Evolutionary conservation across 805 yeast genomes (phyloP).

Genomic region (Debaryomyces hansenii): DNA sequence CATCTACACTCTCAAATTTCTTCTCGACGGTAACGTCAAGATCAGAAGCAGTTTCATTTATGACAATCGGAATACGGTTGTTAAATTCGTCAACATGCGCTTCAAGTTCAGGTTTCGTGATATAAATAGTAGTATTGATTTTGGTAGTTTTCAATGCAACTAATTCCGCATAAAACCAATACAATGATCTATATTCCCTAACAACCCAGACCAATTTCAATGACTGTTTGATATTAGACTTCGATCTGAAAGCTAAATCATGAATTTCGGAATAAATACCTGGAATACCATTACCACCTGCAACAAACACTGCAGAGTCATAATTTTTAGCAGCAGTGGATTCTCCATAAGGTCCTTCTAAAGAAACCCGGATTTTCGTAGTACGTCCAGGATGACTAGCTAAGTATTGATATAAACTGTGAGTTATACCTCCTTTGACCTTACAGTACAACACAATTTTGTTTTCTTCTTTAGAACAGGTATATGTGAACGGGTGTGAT

Average conservation of each 20-base stretch:
- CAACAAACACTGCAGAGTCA: conserved; percentile 56
- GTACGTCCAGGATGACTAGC: conserved; percentile 26
- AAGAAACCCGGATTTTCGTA: conserved; percentile 26
- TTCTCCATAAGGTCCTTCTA: conserved; percentile 75
- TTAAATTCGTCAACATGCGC: conserved; percentile 4
- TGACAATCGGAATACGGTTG: background rate
- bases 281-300: conserved; percentile 79
- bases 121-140: conserved; percentile 25
- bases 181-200: conserved; percentile 48
- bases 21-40: background rate
- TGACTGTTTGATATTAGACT: conserved; percentile 16
- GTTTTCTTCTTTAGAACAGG: conserved; percentile 17
- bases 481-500: conserved; percentile 43
- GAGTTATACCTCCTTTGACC: conserved; percentile 39
- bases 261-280: conserved; percentile 47
- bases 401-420: conserved; percentile 27
- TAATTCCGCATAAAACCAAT: conserved; percentile 48
- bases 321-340: conserved; percentile 48
- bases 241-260: conserved; percentile 22
- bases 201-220: conserved; percentile 63
- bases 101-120: conserved; percentile 23
- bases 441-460: conserved; percentile 32
- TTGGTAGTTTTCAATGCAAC: conserved; percentile 17
- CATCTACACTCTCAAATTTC: background rate
- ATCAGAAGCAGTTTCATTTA: background rate